Evolutionary conservation across 331 rosid genomes (phyloP).

Genomic region (Phaseolus coccineus): DNA sequence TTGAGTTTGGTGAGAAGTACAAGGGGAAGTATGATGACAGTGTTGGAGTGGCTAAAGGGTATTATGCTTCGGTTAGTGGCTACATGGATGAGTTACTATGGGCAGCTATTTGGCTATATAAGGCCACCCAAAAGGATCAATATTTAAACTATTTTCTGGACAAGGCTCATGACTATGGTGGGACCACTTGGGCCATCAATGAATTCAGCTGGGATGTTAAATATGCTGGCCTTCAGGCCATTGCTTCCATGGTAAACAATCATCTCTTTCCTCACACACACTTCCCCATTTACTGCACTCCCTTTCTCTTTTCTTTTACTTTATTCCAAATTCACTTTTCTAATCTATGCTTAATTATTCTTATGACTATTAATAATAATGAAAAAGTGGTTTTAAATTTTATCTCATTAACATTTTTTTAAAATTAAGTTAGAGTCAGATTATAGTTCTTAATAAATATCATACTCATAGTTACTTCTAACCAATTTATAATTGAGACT

Average conservation of each 20-base stretch:
- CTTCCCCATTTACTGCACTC: not conserved
- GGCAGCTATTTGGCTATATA: conserved; percentile 86
- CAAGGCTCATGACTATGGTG: conserved; percentile 69
- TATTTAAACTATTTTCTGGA: conserved; percentile 65
- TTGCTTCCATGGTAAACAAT: conserved; percentile 70
- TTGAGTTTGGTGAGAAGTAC: conserved; percentile 80
- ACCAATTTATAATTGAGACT: no score
- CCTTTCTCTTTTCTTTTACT: not conserved
- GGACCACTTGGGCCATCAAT: conserved; percentile 77
- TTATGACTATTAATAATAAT: no score
- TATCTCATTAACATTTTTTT: no score
- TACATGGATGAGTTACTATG: conserved; percentile 89
- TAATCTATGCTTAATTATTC: not conserved
- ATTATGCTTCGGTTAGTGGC: conserved; percentile 82
- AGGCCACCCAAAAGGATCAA: conserved; percentile 61
- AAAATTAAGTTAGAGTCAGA: no score
- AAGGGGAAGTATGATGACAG: conserved; percentile 82
- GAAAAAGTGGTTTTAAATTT: no score
- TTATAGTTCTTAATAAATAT: no score
- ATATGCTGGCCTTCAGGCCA: conserved; percentile 71
- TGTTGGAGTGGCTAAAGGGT: conserved; percentile 65
- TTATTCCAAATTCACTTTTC: no score
- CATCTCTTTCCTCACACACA: conserved; percentile 8
- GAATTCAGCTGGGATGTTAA: conserved; percentile 92
- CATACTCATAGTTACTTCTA: no score